Base-by-base conservation (phyloP, 2,329 filamentous ascomycete species). In the Lojkania enalia region DNA sequence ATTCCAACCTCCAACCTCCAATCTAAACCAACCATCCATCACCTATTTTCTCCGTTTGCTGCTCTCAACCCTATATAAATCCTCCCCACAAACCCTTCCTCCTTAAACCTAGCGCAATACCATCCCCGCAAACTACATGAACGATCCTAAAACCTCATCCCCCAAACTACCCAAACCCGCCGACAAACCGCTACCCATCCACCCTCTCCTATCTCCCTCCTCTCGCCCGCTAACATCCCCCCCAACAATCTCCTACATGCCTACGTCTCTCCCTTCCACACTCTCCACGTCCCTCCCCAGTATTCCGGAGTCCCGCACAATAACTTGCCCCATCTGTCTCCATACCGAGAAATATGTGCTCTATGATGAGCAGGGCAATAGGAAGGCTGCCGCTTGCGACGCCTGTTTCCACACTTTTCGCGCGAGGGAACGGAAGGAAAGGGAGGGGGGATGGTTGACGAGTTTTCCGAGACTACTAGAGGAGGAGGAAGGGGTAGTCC, bases 391-490 rank as follows among this genome's bases (percentile, higher is more conserved):
- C 3, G 33, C 46, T 2, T 57, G 54, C 38, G 35, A 39, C 7
- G 2, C 13, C 0, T 57, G 54, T 16, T 20, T 30, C 52, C 13
- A 27, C 20, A 6, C 12, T 20, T 2, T 57, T 51, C 23, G 6
- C 30, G 6, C 7, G 30, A 15, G 16, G 14, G n/a, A 39, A 32
- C 12, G 20, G 19, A 9, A n/a, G 4, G 18, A 23, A 44, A 9
- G 9, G 42, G 14, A 36, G 15, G 1, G 23, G 18, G 15, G 23
- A 20, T 36, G 20, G 12, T 21, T 55, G 11, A 55, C 50, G 1
- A 41, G 35, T 33, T 58, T 58, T 23, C 52, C 55, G 12, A 33
- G 37, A 1, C 30, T 58, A 27, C 19, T 58, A 23, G 44, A 51
- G 31, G 36, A 23, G n/a, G 18, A 20, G 6, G 37, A 19, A n/a